A percentile compares a stretch with the other conserved stretches of the same genome.
These are phyloP conservation scores for Carex arenaria DNA, from an alignment of 202 grass and related monocot genomes.

Conservation along the genomic window DNA sequence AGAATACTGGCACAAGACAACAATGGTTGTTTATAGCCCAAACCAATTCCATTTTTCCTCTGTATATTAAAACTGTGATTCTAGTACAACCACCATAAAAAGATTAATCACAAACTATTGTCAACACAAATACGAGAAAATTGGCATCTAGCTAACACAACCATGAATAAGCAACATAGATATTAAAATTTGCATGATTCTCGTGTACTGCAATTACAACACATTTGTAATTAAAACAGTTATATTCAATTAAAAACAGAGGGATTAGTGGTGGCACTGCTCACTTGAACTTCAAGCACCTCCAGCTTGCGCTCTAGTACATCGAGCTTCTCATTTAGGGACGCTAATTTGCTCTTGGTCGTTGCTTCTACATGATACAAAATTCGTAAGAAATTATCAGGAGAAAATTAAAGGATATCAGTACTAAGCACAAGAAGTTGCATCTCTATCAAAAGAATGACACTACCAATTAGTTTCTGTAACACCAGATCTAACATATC, in stretches of 20 bases:
- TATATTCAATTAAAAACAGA: conserved; percentile 60
- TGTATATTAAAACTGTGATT: background rate
- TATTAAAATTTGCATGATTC: background rate
- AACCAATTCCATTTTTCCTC: background rate
- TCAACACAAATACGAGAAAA: background rate
- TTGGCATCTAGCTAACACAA: background rate
- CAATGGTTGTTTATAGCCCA: background rate
- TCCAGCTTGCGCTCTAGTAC: conserved; percentile 75
- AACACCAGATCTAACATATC: background rate
- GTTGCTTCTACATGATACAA: conserved; percentile 57
- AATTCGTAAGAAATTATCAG: background rate
- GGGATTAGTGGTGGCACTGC: conserved; percentile 87
- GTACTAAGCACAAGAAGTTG: background rate
- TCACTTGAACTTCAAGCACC: conserved; percentile 94
- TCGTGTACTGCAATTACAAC: background rate
- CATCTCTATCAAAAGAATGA: background rate
- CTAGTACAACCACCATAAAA: background rate
- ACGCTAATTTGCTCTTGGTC: conserved; percentile 86
- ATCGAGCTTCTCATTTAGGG: conserved; percentile 84
- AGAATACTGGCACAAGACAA: background rate
- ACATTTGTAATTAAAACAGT: background rate
- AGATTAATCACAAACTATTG: background rate
- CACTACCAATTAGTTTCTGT: background rate
- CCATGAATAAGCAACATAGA: background rate
- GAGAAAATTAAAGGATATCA: background rate